Conservation (phyloP, 2,329 filamentous ascomycete genomes). For the Colletotrichum graminicola region DNA sequence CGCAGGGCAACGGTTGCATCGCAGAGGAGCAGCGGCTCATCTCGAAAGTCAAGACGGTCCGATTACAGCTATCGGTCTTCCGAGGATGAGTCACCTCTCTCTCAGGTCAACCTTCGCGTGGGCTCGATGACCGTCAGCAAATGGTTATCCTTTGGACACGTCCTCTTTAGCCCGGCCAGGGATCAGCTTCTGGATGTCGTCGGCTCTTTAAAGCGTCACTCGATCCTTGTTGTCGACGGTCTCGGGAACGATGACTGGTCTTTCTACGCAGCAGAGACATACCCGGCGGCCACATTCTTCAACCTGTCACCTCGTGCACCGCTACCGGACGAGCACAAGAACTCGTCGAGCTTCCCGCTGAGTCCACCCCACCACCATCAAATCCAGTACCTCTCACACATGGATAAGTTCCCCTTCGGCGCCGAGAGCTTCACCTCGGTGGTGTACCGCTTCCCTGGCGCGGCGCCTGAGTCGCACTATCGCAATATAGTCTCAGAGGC, state of each 20-base stretch:
- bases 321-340: constrained; percentile 59
- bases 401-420: constrained; percentile 79
- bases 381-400: constrained; percentile 74
- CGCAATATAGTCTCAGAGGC: constrained; percentile 80
- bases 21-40: constrained; percentile 49
- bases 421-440: constrained; percentile 81
- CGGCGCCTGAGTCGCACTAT: constrained; percentile 76
- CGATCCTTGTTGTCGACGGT: constrained; percentile 83
- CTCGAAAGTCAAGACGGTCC: constrained; percentile 55
- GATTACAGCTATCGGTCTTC: constrained; percentile 61
- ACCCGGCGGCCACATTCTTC: constrained; percentile 80
- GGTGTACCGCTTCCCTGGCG: constrained; percentile 81
- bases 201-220: constrained; percentile 66
- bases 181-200: constrained; percentile 73
- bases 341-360: constrained; percentile 62
- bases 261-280: constrained; percentile 85
- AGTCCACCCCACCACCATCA: constrained; percentile 81
- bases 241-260: constrained; percentile 92
- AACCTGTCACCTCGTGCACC: constrained; percentile 75
- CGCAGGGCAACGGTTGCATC: constrained; percentile 42
- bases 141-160: constrained; percentile 87
- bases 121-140: constrained; percentile 89
- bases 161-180: constrained; percentile 83
- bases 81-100: constrained; percentile 71
- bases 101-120: constrained; percentile 81